A percentile compares a stretch with the other conserved stretches of the same genome.
phyloP scores from a whole-genome alignment of 2,329 filamentous ascomycete species.

The Endoconidiophora polonica region DNA sequence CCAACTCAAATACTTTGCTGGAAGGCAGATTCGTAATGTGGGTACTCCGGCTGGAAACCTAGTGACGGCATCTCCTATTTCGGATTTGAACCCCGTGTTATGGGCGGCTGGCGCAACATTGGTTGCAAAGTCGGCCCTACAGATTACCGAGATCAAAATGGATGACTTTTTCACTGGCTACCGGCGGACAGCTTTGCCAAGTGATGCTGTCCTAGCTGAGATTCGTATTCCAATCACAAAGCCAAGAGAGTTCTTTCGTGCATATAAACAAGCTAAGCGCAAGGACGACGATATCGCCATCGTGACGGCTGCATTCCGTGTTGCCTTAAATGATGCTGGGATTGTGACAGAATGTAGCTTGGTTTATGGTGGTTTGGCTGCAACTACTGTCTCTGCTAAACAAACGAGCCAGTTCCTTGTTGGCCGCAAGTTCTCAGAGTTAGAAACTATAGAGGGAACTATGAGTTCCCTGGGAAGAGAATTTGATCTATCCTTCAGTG shows the following conservation, averaged over 20 bases:
- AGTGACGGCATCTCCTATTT: constrained; percentile 88
- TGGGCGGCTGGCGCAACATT: constrained; percentile 72
- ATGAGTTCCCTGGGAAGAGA: constrained; percentile 84
- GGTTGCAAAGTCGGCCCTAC: constrained; percentile 57
- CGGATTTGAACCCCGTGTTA: constrained; percentile 86
- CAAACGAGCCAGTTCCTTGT: constrained; percentile 56
- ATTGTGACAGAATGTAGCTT: constrained; percentile 59
- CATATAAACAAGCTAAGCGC: constrained; percentile 92
- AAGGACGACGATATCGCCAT: constrained; percentile 99
- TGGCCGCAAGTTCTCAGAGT: constrained; percentile 65
- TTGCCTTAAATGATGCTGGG: constrained; percentile 53
- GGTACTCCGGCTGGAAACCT: constrained; percentile 90
- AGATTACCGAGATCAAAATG: constrained; percentile 79
- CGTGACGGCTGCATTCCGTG: constrained; percentile 70
- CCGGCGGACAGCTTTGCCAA: constrained; percentile 61
- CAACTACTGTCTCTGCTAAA: constrained; percentile 75
- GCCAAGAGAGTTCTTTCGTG: constrained; percentile 67
- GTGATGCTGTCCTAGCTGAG: constrained; percentile 69
- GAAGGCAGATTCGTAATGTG: constrained; percentile 91
- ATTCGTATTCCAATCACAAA: constrained; percentile 69
- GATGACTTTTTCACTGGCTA: constrained; percentile 85
- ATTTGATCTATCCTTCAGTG: constrained; percentile 76
- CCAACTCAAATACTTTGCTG: constrained; percentile 87
- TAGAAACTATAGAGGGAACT: constrained; percentile 68
- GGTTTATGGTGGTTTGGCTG: constrained; percentile 90